Conservation (phyloP, 306 rosid species). For the Fragaria vesca region DNA sequence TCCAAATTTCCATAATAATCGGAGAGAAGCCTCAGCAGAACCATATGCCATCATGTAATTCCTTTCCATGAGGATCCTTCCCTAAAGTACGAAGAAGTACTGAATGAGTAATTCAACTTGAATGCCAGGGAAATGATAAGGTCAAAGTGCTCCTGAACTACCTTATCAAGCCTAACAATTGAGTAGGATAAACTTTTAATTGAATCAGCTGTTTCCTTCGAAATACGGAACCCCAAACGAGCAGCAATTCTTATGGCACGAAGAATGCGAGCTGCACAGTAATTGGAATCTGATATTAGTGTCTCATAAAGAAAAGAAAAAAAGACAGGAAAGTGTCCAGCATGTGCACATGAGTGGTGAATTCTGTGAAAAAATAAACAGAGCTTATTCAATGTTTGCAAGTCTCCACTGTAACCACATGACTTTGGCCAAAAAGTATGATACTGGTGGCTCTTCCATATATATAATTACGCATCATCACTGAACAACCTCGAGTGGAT, state of each 20-base stretch:
- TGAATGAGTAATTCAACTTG: constrained; percentile 21
- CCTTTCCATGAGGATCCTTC: constrained; percentile 81
- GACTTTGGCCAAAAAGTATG: too few relatives aligned
- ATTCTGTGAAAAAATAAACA: neutral
- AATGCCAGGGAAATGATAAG: constrained; percentile 15
- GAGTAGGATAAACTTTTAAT: constrained; percentile 50
- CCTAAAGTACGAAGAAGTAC: constrained; percentile 42
- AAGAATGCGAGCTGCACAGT: constrained; percentile 76
- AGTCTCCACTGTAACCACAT: too few relatives aligned
- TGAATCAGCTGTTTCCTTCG: constrained; percentile 72
- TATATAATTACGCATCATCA: too few relatives aligned
- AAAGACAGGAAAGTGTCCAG: neutral
- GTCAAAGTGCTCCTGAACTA: constrained; percentile 29
- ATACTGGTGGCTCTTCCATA: too few relatives aligned
- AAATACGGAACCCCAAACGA: constrained; percentile 73
- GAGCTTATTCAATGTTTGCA: neutral
- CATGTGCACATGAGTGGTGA: neutral
- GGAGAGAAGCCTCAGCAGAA: constrained; percentile 82
- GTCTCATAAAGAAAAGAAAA: neutral
- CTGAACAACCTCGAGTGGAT: too few relatives aligned
- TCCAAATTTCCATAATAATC: constrained; percentile 80
- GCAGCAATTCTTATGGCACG: constrained; percentile 89
- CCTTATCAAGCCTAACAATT: constrained; percentile 74
- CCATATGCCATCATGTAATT: constrained; percentile 92
- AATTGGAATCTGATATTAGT: constrained; percentile 22